Evolutionary conservation across 148 eudicot species (phyloP), one percentile per base, ranked within the genome.

Genomic region (Vaccinium macrocarpon): DNA sequence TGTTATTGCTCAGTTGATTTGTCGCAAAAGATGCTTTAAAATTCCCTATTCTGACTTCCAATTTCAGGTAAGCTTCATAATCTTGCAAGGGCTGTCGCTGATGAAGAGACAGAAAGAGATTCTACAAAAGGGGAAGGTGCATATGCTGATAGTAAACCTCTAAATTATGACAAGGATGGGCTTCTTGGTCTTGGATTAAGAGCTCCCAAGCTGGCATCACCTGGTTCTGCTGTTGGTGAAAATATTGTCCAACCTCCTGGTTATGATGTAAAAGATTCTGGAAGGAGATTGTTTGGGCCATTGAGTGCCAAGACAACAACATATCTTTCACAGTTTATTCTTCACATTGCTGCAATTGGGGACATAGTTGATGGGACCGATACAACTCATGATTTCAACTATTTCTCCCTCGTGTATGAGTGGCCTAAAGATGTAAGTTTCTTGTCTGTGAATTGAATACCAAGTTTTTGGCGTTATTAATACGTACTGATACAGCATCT

Each of bases 331-430:
- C 99, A 93, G 86, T 97, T 97, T 87, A 91, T 94, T 70, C 99
- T 97, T 85, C 97, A 97, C 86, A 91, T 97, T 91, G 98, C 99
- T 89, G 98, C 99, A 73, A 95, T 95, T 83, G 99, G 99, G 64
- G 99, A 97, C 90, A 95, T 97, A 87, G 98, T 97, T 86, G 99
- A 97, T 82, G 99, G 99, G 85, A 89, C 98, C 59, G 99, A 97
- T 88, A 97, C 99, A 66, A 97, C 98, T 82, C 99, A 97, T 88
- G 98, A 97, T 87, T 97, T 97, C 91, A 97, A 97, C 90, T 97
- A 97, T 80, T 97, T 97, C 85, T 95, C 99, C 46, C 91, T 97
- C 18, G 84, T 97, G 78, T 95, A 97, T 84, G 99, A 97, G 87
- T 97, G 98, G 99, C 99, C 99, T 64, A 97, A 95, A 87, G 99